phyloP scores from a whole-genome alignment of 129 eudicot species.

The Flaveria ramosissima region DNA sequence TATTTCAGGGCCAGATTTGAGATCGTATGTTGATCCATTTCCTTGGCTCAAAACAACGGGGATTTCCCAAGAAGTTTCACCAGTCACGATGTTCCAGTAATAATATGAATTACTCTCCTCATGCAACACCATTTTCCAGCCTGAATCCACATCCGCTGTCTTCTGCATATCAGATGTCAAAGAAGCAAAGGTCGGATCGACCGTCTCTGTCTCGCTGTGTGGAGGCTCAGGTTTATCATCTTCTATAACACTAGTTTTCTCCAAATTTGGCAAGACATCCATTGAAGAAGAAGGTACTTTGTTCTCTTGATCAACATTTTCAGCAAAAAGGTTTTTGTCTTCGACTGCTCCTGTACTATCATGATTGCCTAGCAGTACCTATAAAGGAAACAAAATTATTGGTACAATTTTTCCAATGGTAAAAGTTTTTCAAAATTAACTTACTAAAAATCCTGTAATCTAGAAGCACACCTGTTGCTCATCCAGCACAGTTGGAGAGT shows the following conservation, averaged over 20 bases:
- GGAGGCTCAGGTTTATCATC: slow-evolving; percentile 27
- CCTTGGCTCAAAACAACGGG: slow-evolving; percentile 59
- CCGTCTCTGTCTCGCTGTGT: slow-evolving; percentile 20
- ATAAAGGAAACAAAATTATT: slow-evolving; percentile 4
- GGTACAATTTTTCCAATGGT: slow-evolving; percentile 21
- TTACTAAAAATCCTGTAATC: background rate
- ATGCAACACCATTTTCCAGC: slow-evolving; percentile 95
- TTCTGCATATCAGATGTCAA: slow-evolving; percentile 43
- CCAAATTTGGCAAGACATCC: slow-evolving; percentile 36
- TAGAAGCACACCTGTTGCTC: slow-evolving; percentile 52
- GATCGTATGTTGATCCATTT: slow-evolving; percentile 35
- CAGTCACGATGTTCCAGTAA: slow-evolving; percentile 81
- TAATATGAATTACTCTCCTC: slow-evolving; percentile 92
- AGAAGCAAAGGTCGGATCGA: slow-evolving; percentile 35
- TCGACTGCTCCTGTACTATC: slow-evolving; percentile 32
- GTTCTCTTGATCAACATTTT: slow-evolving; percentile 34
- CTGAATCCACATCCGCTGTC: slow-evolving; percentile 46
- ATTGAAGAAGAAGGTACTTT: slow-evolving; percentile 38
- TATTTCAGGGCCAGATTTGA: slow-evolving; percentile 32
- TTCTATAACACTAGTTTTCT: slow-evolving; percentile 29
- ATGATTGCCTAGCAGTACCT: slow-evolving; percentile 46
- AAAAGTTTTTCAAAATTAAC: background rate
- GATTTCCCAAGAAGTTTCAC: slow-evolving; percentile 95
- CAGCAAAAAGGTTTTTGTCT: slow-evolving; percentile 22
- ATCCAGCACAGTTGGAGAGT: slow-evolving; percentile 36